A percentile compares a stretch with the other conserved stretches of the same genome.
These are phyloP conservation scores for Claviceps sp. DNA, from an alignment of 2,329 filamentous ascomycete species.

Conservation along the genomic window DNA sequence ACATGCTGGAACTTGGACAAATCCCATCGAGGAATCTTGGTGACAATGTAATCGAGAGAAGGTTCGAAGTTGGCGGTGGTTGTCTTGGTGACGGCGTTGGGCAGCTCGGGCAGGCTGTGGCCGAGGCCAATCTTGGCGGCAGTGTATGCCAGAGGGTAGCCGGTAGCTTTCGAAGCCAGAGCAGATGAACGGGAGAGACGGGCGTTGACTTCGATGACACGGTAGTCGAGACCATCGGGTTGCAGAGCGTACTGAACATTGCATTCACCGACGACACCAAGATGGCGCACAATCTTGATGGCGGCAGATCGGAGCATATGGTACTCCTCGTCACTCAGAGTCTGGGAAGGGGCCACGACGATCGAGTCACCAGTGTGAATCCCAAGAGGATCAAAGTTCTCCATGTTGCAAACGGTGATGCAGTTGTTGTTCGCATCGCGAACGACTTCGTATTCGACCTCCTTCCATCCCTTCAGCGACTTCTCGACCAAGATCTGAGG, in stretches of 20 bases:
- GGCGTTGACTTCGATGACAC: slow-evolving; percentile 97
- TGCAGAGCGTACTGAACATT: slow-evolving; percentile 97
- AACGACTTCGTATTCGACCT: slow-evolving; percentile 96
- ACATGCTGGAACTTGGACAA: slow-evolving; percentile 98
- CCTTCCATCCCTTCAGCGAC: slow-evolving; percentile 98
- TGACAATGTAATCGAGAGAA: slow-evolving; percentile 93
- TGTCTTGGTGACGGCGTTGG: slow-evolving; percentile 96
- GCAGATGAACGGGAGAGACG: slow-evolving; percentile 96
- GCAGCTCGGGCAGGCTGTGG: slow-evolving; percentile 86
- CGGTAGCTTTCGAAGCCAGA: slow-evolving; percentile 92
- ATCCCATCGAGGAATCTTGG: slow-evolving; percentile 98
- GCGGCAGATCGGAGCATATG: slow-evolving; percentile 97
- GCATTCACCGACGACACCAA: slow-evolving; percentile 95
- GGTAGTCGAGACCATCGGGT: slow-evolving; percentile 92
- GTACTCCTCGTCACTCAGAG: slow-evolving; percentile 94
- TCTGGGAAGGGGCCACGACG: slow-evolving; percentile 93
- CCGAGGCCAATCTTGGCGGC: slow-evolving; percentile 97
- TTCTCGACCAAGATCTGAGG: slow-evolving; percentile 98
- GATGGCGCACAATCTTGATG: slow-evolving; percentile 95
- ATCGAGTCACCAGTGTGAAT: slow-evolving; percentile 99
- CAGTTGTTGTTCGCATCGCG: slow-evolving; percentile 97
- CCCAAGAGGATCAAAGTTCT: slow-evolving; percentile 91
- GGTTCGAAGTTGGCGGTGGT: slow-evolving; percentile 99
- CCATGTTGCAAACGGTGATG: slow-evolving; percentile 80
- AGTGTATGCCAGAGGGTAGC: slow-evolving; percentile 93